phyloP scores from a whole-genome alignment of 345 rosid species.

The Pistacia atlantica region DNA sequence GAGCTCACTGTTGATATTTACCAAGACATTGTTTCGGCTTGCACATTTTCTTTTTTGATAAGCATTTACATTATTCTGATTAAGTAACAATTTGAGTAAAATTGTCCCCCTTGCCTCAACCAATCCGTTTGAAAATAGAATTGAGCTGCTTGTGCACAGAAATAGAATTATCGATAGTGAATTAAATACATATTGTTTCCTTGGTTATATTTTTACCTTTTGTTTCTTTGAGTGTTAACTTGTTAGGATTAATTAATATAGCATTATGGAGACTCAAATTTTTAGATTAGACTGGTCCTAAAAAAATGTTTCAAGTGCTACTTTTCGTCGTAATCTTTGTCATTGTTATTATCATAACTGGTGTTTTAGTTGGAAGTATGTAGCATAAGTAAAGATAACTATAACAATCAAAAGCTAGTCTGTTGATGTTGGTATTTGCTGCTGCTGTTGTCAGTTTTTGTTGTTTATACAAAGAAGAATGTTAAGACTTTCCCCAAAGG shows the following conservation, averaged over 20 bases:
- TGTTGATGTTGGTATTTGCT: neutral
- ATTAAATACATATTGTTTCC: neutral
- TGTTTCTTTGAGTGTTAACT: neutral
- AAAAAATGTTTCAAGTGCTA: neutral
- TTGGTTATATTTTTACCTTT: neutral
- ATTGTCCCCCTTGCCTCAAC: no score
- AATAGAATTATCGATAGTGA: neutral
- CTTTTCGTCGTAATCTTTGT: neutral
- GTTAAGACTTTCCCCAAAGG: no score
- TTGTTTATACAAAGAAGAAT: neutral
- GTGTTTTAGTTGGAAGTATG: neutral
- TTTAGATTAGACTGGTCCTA: neutral
- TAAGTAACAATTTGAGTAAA: no score
- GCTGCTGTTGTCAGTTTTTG: neutral
- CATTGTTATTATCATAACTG: neutral
- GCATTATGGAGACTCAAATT: neutral
- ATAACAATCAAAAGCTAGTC: neutral
- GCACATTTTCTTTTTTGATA: neutral
- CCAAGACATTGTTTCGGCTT: neutral
- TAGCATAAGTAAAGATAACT: neutral
- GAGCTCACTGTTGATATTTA: neutral
- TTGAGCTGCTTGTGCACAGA: neutral
- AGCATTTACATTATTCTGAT: no score
- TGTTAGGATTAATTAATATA: neutral
- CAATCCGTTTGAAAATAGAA: neutral